A percentile compares a stretch with the other conserved stretches of the same genome.
Conservation (phyloP, 257 asterid species). For the Nicotiana obtusifolia region DNA sequence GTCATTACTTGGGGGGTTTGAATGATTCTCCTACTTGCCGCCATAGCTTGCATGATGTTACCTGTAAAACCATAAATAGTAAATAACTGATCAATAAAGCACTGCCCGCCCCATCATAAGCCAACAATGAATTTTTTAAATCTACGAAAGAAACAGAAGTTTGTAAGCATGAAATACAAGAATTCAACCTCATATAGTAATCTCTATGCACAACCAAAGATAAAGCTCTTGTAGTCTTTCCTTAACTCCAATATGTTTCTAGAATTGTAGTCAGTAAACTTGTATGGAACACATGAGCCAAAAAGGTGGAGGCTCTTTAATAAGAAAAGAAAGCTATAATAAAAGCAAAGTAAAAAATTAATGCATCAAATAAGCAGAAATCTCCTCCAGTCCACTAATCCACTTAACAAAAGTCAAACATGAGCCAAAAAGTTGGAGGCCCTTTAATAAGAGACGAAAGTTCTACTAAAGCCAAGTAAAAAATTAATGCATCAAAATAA, state of each 20-base stretch:
- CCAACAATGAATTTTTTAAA: not conserved
- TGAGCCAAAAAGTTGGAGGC: not conserved
- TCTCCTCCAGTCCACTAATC: not conserved
- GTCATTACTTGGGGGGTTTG: slow-evolving; percentile 82
- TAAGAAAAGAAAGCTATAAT: not conserved
- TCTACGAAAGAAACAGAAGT: not conserved
- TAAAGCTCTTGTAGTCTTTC: not conserved
- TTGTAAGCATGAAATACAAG: too few relatives aligned
- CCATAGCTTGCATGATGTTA: slow-evolving; percentile 89
- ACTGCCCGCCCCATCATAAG: not conserved
- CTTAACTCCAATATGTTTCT: not conserved
- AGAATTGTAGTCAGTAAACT: not conserved
- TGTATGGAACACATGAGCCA: not conserved
- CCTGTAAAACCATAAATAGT: slow-evolving; percentile 38
- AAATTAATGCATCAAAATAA: not conserved
- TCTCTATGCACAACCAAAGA: not conserved
- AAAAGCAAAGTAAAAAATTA: not conserved
- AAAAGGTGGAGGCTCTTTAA: slow-evolving; percentile 1
- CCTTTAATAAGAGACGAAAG: not conserved
- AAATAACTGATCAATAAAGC: slow-evolving; percentile 10
- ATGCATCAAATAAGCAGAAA: not conserved
- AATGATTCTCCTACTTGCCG: slow-evolving; percentile 96
- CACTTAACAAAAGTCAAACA: not conserved
- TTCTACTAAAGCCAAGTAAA: not conserved
- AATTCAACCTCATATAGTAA: not conserved